phyloP scores from a whole-genome alignment of 2,329 filamentous ascomycete genomes.

The Balansia obtecta region DNA sequence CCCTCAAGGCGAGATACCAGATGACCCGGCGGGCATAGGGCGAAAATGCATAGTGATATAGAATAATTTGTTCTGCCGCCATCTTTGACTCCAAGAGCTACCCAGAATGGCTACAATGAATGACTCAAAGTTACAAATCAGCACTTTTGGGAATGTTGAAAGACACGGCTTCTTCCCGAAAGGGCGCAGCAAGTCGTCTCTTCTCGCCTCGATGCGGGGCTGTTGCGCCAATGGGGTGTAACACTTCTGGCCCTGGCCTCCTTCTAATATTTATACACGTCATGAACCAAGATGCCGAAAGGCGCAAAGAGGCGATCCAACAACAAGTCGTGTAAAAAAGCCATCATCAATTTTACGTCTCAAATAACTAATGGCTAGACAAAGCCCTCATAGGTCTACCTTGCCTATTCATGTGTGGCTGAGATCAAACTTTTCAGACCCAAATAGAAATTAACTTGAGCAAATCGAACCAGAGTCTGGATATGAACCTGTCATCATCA shows the following conservation, averaged over 20 bases:
- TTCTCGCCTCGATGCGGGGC: slow-evolving; percentile 2
- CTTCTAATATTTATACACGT: neutral
- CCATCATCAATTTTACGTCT: neutral
- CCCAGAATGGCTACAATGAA: neutral
- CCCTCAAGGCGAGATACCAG: slow-evolving; percentile 56
- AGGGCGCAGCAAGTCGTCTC: neutral
- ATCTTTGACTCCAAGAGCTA: slow-evolving; percentile 6
- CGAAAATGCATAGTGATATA: slow-evolving; percentile 56
- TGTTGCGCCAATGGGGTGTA: neutral
- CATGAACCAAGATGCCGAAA: neutral
- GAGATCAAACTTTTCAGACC: neutral
- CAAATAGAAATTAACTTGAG: neutral
- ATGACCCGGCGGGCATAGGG: slow-evolving; percentile 50
- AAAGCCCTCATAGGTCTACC: neutral
- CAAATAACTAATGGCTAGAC: too few species aligned
- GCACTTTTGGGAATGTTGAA: neutral
- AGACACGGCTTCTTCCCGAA: neutral
- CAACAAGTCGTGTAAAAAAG: too few species aligned
- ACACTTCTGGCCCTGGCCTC: neutral
- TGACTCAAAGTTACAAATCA: too few species aligned
- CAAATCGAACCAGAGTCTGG: neutral
- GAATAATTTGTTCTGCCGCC: slow-evolving; percentile 28
- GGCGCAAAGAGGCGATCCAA: too few species aligned
- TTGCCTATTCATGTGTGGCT: neutral
- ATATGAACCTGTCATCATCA: neutral